Evolutionary conservation across 495 filamentous ascomycete species (phyloP).

Genomic region (Tuber microsphaerosporum): DNA sequence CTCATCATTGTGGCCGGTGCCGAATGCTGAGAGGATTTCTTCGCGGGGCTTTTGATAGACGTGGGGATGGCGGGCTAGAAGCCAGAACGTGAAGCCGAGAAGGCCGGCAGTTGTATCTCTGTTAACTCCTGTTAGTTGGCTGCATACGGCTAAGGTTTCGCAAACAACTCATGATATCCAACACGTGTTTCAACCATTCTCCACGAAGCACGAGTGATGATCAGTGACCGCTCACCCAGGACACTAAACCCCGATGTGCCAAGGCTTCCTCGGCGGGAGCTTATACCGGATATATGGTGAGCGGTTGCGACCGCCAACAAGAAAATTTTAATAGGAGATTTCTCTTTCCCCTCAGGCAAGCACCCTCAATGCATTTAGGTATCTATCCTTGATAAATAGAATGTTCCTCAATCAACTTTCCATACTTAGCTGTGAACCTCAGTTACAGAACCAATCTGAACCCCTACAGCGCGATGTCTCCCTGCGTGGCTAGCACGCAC

Average conservation of each 20-base stretch:
- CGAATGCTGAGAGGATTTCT: constrained; percentile 47
- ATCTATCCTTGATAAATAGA: neutral
- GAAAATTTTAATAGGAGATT: neutral
- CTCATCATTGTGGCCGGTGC: constrained; percentile 39
- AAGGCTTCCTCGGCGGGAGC: neutral
- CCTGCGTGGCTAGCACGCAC: no score
- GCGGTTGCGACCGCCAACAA: neutral
- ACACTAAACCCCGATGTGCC: neutral
- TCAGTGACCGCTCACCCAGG: neutral
- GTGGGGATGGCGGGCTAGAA: constrained; percentile 47
- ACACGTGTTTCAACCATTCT: no score
- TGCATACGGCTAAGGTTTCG: no score
- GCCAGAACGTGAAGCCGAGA: constrained; percentile 54
- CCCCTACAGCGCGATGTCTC: no score
- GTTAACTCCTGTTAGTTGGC: constrained; percentile 12
- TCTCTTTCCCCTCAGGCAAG: neutral
- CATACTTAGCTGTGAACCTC: neutral
- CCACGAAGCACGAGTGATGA: neutral
- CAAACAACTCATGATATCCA: no score
- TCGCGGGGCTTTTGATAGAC: constrained; percentile 50
- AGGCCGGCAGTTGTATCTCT: constrained; percentile 51
- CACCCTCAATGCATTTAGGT: neutral
- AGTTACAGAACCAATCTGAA: neutral
- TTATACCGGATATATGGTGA: neutral
- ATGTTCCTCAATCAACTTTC: no score